Conservation (phyloP, 2,329 filamentous ascomycete genomes). For the Madurella mycetomatis region DNA sequence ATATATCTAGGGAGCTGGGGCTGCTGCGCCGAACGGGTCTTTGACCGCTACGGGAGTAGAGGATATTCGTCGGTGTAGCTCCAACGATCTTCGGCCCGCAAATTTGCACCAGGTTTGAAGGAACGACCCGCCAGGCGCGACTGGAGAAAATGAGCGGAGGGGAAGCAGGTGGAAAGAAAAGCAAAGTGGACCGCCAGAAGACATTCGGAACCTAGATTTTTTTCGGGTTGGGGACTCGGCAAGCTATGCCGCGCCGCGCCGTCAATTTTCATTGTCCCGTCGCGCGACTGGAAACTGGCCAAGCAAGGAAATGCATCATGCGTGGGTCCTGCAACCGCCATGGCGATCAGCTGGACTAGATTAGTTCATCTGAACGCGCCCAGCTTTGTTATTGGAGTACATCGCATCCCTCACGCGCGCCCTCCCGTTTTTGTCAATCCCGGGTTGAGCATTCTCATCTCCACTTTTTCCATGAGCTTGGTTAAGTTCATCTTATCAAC, state of each 20-base stretch:
- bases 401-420: neutral
- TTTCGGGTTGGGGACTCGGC: neutral
- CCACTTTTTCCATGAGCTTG: constrained; percentile 3
- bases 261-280: too few species aligned
- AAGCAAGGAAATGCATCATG: neutral
- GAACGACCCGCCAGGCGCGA: neutral
- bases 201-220: neutral
- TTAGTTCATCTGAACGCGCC: neutral
- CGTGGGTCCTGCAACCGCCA: neutral
- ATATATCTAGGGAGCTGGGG: too few species aligned
- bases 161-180: constrained; percentile 9
- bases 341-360: neutral
- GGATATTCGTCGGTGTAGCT: constrained; percentile 1
- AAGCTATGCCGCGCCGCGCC: constrained; percentile 5
- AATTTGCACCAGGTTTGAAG: neutral
- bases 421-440: too few species aligned
- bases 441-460: neutral
- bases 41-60: too few species aligned
- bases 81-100: neutral
- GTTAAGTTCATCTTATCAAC: neutral
- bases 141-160: neutral
- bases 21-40: too few species aligned
- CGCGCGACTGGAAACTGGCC: too few species aligned
- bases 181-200: neutral
- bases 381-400: neutral